Base-by-base conservation (phyloP, 2,329 filamentous ascomycete genomes). In the Ophiocordyceps camponoti-leonardi region DNA sequence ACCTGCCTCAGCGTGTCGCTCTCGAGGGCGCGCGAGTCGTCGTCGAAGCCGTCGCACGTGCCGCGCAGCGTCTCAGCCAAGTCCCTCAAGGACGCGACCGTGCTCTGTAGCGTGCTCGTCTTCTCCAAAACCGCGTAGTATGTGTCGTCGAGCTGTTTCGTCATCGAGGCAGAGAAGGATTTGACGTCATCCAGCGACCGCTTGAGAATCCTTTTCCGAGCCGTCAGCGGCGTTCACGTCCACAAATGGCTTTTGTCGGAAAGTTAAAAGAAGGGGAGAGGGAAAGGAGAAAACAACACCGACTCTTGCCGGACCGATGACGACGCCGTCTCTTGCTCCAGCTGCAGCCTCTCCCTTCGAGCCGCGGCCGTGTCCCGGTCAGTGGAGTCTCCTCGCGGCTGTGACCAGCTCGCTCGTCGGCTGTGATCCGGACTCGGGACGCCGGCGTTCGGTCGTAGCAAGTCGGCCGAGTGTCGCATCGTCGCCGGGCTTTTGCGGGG, bases 81-180 rank as follows among this genome's bases (percentile, higher is more conserved):
- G 52, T 82, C 77, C 54, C 78, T 79, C 26, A 90, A 65, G 2
- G 72, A 72, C 6, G 67, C 59, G 37, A 87, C 73, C 1, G 78
- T 85, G 51, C 67, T 72, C 45, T 81, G 79, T 35, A 88, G 65
- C 1, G 69, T 60, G 44, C 71, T 72, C 43, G 83, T 69, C 55
- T 81, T 84, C 56, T 85, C 79, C 28, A 86, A 67, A 11, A 87
- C 73, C 0, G 76, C 74, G 51, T 83, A 83, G 62, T 87, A 88
- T 3, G 80, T 80, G 48, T 82, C 75, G 58, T 88, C 83, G 40
- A 90, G 73, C 31, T 73, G 73, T 49, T 72, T 69, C 16, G 79
- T 83, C 22, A 79, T 76, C 20, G 68, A 62, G 46, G 76, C 69
- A 20, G 81, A 81, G 57, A 79, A 71, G 30, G 70, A 64, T 52